These are phyloP conservation scores for Thalia dealbata DNA, from an alignment of 176 grass and related monocot genomes.

Conservation along the genomic window DNA sequence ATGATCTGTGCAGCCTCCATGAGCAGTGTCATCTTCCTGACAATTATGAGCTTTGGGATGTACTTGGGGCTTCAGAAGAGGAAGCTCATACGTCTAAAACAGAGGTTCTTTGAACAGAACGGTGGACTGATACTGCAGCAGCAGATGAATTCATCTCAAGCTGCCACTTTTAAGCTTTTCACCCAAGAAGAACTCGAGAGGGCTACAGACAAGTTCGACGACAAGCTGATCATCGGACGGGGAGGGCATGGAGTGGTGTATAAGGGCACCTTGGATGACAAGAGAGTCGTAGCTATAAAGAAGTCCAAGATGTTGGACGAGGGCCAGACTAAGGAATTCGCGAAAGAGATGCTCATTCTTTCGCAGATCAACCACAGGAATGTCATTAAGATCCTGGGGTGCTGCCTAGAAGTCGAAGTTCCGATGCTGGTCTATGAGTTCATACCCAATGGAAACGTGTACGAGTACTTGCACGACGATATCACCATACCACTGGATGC, in stretches of 20 bases:
- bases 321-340: slow-evolving; percentile 13
- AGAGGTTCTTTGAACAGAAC: slow-evolving; percentile 30
- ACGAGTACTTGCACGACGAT: slow-evolving; percentile 17
- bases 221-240: not conserved
- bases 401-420: slow-evolving; percentile 2
- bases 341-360: slow-evolving; percentile 17
- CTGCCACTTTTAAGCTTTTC: slow-evolving; percentile 18
- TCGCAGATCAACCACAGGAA: slow-evolving; percentile 19
- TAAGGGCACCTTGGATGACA: slow-evolving; percentile 6
- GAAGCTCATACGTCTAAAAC: slow-evolving; percentile 10
- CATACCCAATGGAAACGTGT: slow-evolving; percentile 5
- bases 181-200: slow-evolving; percentile 15
- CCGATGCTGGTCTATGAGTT: slow-evolving; percentile 3
- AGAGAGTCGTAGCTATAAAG: slow-evolving; percentile 26
- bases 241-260: slow-evolving; percentile 19
- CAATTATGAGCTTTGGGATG: not conserved
- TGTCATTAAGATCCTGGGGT: not conserved
- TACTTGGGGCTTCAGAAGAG: slow-evolving; percentile 17
- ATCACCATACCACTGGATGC: slow-evolving; percentile 16
- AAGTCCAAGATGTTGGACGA: slow-evolving; percentile 19
- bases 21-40: slow-evolving; percentile 9
- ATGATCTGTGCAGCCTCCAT: not conserved
- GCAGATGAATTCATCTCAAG: slow-evolving; percentile 10
- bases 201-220: slow-evolving; percentile 18
- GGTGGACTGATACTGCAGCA: slow-evolving; percentile 26